Percentiles rank a stretch among this genome's conserved stretches.
Conservation (phyloP, 2,329 filamentous ascomycete species). For the Xylogone sp. region DNA sequence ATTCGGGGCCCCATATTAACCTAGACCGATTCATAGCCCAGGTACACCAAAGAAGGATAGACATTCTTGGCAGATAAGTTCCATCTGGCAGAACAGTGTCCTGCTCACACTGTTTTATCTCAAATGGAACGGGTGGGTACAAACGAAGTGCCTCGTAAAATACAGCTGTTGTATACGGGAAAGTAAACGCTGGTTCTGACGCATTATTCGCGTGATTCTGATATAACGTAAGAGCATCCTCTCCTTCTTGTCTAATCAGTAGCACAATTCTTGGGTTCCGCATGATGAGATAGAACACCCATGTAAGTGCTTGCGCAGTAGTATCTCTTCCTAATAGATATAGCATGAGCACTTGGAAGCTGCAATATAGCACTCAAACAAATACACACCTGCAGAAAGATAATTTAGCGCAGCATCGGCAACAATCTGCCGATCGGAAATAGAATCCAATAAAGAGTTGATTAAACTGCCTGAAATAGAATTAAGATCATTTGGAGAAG, state of each 20-base stretch:
- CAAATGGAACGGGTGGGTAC: conserved; percentile 62
- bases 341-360: conserved; percentile 2
- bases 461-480: conserved; percentile 53
- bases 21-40: conserved; percentile 61
- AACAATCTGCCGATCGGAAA: conserved; percentile 51
- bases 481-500: conserved; percentile 15
- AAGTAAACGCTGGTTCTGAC: conserved; percentile 23
- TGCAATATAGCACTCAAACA: background rate
- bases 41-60: conserved; percentile 59
- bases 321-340: conserved; percentile 54
- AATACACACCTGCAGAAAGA: conserved; percentile 49
- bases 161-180: conserved; percentile 56
- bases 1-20: conserved; percentile 53
- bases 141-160: conserved; percentile 61
- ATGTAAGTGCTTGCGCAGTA: conserved; percentile 61
- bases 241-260: conserved; percentile 41
- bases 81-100: conserved; percentile 55
- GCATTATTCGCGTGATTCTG: conserved; percentile 10
- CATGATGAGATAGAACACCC: conserved; percentile 60
- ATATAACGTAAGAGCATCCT: conserved; percentile 4
- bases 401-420: conserved; percentile 64
- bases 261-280: conserved; percentile 38
- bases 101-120: conserved; percentile 56
- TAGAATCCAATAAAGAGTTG: conserved; percentile 54
- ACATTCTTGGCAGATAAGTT: conserved; percentile 48